Percentiles rank a stretch among this genome's conserved stretches.
These are phyloP conservation scores for Boletus reticulatus DNA, from an alignment of 768 basidiomycete species.

Conservation along the genomic window DNA sequence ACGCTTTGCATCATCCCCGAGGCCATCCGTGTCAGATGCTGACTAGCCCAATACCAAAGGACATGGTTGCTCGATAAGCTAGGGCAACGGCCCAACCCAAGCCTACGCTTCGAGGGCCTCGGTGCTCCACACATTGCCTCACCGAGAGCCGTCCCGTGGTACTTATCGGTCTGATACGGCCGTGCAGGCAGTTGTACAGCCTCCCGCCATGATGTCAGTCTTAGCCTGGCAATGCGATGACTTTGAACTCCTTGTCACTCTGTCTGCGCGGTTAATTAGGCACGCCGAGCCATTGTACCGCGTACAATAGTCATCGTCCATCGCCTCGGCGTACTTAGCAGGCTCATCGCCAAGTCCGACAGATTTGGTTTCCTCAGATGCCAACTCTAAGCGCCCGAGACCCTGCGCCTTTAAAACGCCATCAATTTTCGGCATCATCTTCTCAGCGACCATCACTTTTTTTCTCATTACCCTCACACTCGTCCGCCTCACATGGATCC, in stretches of 20 bases:
- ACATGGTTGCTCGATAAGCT: too few species aligned
- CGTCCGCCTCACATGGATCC: conserved; percentile 21
- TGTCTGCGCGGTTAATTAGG: neutral
- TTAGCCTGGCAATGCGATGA: neutral
- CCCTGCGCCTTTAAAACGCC: conserved; percentile 8
- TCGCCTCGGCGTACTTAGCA: neutral
- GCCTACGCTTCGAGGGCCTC: too few species aligned
- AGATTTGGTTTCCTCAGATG: neutral
- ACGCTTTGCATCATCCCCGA: too few species aligned
- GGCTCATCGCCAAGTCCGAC: conserved; percentile 3
- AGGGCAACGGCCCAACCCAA: too few species aligned
- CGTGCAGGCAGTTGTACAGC: neutral
- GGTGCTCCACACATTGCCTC: too few species aligned
- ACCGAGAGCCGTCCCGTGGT: too few species aligned
- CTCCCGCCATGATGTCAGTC: neutral
- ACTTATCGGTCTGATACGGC: too few species aligned
- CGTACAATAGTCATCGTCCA: neutral
- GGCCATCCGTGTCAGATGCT: too few species aligned
- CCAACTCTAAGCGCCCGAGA: conserved; percentile 10
- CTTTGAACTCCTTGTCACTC: neutral
- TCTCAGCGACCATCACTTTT: neutral
- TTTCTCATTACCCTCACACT: conserved; percentile 1
- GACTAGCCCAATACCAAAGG: too few species aligned
- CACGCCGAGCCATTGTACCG: too few species aligned
- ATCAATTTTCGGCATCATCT: neutral